A percentile compares a stretch with the other conserved stretches of the same genome.
phyloP scores from a whole-genome alignment of 1,284 basidiomycete genomes.

The Ganoderma sp. region DNA sequence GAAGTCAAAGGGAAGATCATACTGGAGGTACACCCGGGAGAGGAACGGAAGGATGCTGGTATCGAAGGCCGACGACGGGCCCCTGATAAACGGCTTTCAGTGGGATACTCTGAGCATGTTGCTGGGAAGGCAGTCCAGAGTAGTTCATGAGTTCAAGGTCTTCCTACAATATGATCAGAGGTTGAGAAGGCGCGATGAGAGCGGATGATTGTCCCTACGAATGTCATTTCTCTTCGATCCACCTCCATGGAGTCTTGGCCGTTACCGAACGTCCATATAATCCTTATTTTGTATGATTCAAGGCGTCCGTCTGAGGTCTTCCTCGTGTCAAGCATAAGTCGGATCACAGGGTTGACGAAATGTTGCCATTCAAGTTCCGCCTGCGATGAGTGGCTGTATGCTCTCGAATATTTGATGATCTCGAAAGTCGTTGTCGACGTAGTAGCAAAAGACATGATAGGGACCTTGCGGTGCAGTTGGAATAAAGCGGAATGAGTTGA shows the following conservation, averaged over 20 bases:
- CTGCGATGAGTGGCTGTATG: conserved; percentile 47
- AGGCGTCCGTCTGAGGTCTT: conserved; percentile 54
- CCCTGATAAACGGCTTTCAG: conserved; percentile 80
- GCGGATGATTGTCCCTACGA: conserved; percentile 54
- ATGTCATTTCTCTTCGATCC: conserved; percentile 60
- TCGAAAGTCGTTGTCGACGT: conserved; percentile 60
- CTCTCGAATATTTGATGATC: conserved; percentile 69
- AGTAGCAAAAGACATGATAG: conserved; percentile 59
- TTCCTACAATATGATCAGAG: conserved; percentile 52
- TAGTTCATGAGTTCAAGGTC: conserved; percentile 74
- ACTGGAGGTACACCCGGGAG: conserved; percentile 49
- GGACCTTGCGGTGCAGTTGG: background rate
- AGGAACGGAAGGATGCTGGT: conserved; percentile 56
- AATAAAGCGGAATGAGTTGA: background rate
- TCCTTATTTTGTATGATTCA: conserved; percentile 65
- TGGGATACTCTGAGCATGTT: conserved; percentile 58
- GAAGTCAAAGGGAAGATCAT: conserved; percentile 30
- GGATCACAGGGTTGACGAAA: conserved; percentile 70
- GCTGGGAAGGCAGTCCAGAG: conserved; percentile 49
- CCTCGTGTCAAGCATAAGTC: conserved; percentile 64
- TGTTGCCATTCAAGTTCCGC: conserved; percentile 69
- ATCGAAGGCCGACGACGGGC: conserved; percentile 72
- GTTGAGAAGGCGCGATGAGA: background rate
- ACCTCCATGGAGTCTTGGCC: conserved; percentile 43
- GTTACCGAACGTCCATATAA: conserved; percentile 64